Evolutionary conservation across 2,329 filamentous ascomycete genomes (phyloP).

Genomic region (Talaromyces sp.): DNA sequence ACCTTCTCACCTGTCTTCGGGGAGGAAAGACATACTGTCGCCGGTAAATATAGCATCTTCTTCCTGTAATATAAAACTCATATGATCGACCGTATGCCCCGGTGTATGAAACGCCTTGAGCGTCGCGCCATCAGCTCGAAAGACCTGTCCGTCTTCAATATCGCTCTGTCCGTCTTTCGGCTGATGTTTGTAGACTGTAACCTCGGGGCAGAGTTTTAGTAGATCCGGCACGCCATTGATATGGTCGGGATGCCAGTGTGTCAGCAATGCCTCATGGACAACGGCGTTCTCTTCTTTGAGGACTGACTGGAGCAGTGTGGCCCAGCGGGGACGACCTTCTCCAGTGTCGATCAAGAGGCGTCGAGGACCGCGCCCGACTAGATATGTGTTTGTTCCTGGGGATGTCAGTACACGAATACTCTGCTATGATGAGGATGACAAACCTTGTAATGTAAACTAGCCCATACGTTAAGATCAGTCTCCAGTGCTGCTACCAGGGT

Average conservation of each 20-base stretch:
- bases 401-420: not conserved
- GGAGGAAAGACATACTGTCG: constrained; percentile 53
- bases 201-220: constrained; percentile 59
- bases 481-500: not conserved
- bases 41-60: constrained; percentile 82
- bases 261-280: constrained; percentile 69
- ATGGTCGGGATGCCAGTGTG: constrained; percentile 93
- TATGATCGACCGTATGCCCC: constrained; percentile 79
- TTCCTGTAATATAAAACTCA: constrained; percentile 71
- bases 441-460: constrained; percentile 59
- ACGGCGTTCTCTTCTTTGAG: constrained; percentile 66
- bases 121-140: constrained; percentile 54
- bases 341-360: constrained; percentile 88
- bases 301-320: constrained; percentile 59
- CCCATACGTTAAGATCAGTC: not conserved
- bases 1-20: too few relatives aligned
- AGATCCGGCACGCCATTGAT: constrained; percentile 71
- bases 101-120: constrained; percentile 65
- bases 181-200: constrained; percentile 63
- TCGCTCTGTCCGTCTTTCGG: constrained; percentile 50
- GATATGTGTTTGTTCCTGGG: constrained; percentile 84
- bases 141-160: constrained; percentile 56
- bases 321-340: constrained; percentile 75
- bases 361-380: constrained; percentile 69
- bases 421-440: constrained; percentile 7